These are phyloP conservation scores for Fraxinus platypoda DNA, from an alignment of 305 asterid species.

Conservation along the genomic window DNA sequence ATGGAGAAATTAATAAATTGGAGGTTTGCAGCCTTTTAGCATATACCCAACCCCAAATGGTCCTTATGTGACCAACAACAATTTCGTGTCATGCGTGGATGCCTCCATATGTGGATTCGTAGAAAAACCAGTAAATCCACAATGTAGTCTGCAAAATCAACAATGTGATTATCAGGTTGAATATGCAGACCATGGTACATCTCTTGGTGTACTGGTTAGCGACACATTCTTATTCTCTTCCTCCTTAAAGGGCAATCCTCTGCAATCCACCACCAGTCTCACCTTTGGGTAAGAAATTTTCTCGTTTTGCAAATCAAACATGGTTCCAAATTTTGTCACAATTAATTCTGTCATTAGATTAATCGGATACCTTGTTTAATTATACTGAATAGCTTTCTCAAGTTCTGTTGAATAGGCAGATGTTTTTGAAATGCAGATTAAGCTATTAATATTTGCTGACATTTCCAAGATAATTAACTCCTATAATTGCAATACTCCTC, in stretches of 20 bases:
- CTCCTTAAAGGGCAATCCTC: background rate
- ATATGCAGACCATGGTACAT: background rate
- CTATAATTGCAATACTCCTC: background rate
- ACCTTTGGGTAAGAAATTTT: background rate
- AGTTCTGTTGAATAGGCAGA: background rate
- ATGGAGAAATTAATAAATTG: background rate
- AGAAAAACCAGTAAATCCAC: background rate
- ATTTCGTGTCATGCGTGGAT: background rate
- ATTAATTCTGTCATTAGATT: background rate
- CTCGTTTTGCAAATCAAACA: background rate
- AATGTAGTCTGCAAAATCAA: background rate
- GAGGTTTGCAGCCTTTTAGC: background rate
- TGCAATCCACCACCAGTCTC: background rate
- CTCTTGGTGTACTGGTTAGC: background rate
- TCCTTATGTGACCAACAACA: background rate
- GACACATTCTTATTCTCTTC: background rate
- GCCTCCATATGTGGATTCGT: background rate
- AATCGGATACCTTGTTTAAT: background rate
- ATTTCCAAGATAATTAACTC: background rate
- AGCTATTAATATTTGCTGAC: background rate
- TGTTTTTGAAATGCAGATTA: background rate
- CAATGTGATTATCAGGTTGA: conserved; percentile 3
- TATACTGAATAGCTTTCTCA: background rate
- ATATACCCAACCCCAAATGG: background rate
- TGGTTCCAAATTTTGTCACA: background rate